Evolutionary conservation across 2,329 filamentous ascomycete genomes (phyloP), one percentile per base, ranked within the genome.

Genomic region (Aspergillus glaucus): DNA sequence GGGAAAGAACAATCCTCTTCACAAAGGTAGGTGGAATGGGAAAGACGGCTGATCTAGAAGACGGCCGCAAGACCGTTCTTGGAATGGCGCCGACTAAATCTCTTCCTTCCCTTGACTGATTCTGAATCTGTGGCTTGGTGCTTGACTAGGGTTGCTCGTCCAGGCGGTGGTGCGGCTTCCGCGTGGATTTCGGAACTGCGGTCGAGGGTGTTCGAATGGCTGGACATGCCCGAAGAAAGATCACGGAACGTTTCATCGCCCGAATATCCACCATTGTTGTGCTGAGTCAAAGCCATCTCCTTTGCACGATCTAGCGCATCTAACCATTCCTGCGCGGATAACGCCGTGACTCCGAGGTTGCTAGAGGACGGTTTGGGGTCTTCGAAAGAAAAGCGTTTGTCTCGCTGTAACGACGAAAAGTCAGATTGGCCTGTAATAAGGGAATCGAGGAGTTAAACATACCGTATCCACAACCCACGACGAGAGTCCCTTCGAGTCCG

Each of bases 391-490:
- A 88, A 93, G 60, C 94, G 91, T 62, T 91, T 87, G 50, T 95
- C 91, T 56, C 82, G 82, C 92, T 95, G 58, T 36, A 36, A 50
- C 6, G 15, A 46, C 55, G 6, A 17, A 6, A 22, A 43, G 8
- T 43, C 8, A 26, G 26, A n/a, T 15, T 26, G 6, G 21, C 24
- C 24, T 22, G 32, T 32, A 22, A 22, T 17, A 12, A 17, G 30
- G 39, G 54, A 52, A 19, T 43, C 30, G 8, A 50, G 40, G 10
- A 12, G 10, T 30, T 12, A 19, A 40, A 79, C 90, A 78, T 83
- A 97, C 93, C 58, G 88, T 94, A 74, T 97, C 90, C 46, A 97
- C 85, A 69, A 86, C 86, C 88, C 90, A 97, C 50, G 87, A 84
- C 24, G 84, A 85, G 70, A 92, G 80, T 22, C 90, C 91, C 69